Percentiles rank a stretch among this genome's conserved stretches.
These are phyloP conservation scores for Sporothrix euskadiensis DNA, from an alignment of 2,329 filamentous ascomycete species.

Conservation along the genomic window DNA sequence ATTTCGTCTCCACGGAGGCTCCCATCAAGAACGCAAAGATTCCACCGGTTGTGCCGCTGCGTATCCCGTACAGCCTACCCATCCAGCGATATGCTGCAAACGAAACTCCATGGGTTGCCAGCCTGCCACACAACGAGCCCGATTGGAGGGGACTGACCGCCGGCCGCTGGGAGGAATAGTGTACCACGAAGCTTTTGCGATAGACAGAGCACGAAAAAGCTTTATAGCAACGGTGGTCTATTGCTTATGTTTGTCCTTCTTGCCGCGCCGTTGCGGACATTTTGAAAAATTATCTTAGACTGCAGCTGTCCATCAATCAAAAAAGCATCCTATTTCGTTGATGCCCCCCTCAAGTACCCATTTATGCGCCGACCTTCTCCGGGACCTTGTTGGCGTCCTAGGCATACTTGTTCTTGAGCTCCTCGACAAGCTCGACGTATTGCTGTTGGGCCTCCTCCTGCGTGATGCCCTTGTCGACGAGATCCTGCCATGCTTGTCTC, in stretches of 20 bases:
- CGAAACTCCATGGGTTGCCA: conserved; percentile 78
- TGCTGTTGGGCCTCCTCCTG: conserved; percentile 69
- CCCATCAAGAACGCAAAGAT: too few relatives aligned
- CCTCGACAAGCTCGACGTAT: conserved; percentile 73
- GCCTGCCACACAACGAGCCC: conserved; percentile 56
- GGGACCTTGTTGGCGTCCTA: conserved; percentile 65
- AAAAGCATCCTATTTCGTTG: background rate
- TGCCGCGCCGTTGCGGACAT: background rate
- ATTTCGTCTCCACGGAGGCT: background rate
- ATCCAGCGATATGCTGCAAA: conserved; percentile 61
- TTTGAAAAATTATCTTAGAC: background rate
- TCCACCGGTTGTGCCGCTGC: conserved; percentile 60
- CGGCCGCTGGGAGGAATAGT: conserved; percentile 39
- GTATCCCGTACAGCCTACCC: conserved; percentile 82
- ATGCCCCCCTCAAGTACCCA: conserved; percentile 14
- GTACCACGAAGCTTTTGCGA: background rate
- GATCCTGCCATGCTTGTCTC: conserved; percentile 72
- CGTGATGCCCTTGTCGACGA: conserved; percentile 62
- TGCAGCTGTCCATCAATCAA: background rate
- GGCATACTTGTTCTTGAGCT: conserved; percentile 69
- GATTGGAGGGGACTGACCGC: conserved; percentile 57
- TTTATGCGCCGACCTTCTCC: conserved; percentile 51
- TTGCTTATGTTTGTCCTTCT: background rate
- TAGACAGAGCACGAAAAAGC: background rate
- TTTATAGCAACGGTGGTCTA: background rate